Evolutionary conservation across 2,329 filamentous ascomycete species (phyloP).

Genomic region (Cordyceps cicadae): DNA sequence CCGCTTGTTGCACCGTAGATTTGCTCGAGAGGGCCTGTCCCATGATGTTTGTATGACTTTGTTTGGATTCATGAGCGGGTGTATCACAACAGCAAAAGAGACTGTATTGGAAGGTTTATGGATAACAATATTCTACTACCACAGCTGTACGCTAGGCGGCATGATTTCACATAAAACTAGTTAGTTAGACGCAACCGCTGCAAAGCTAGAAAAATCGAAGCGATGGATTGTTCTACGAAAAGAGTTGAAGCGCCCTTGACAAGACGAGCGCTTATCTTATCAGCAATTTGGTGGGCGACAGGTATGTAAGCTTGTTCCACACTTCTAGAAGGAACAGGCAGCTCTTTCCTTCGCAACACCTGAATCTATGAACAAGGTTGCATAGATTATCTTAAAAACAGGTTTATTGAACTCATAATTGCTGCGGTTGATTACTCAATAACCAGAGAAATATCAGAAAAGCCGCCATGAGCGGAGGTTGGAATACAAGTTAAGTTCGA

Average conservation of each 20-base stretch:
- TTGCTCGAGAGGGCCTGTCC: background rate
- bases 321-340: background rate
- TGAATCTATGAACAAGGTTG: background rate
- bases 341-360: background rate
- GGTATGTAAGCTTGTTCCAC: background rate
- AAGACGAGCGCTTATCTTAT: conserved; percentile 8
- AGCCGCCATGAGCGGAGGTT: conserved; percentile 63
- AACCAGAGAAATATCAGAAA: background rate
- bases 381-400: background rate
- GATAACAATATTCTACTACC: background rate
- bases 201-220: background rate
- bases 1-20: conserved; percentile 6
- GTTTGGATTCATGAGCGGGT: conserved; percentile 4
- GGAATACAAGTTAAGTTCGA: conserved; percentile 70
- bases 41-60: background rate
- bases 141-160: background rate
- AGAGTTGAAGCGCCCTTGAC: background rate
- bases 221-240: background rate
- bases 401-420: background rate
- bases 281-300: conserved; percentile 2
- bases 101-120: conserved; percentile 7
- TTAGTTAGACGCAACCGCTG: background rate
- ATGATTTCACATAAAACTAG: background rate
- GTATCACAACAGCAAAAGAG: conserved; percentile 6
- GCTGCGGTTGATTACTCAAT: background rate